phyloP scores from a whole-genome alignment of 169 alveolate species.

The Eimeria acervulina region DNA sequence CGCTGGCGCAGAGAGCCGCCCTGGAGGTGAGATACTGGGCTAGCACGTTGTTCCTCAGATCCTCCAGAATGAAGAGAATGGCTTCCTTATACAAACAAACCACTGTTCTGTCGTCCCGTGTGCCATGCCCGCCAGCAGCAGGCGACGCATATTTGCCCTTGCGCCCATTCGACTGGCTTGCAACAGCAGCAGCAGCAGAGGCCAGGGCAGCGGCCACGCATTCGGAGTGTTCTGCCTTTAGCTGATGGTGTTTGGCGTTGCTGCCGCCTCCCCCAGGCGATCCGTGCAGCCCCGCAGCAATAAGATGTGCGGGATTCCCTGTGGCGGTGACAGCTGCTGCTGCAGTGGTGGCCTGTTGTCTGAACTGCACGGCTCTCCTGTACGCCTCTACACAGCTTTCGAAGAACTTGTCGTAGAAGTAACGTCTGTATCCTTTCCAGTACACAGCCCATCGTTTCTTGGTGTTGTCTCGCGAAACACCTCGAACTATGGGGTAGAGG shows the following conservation, averaged over 20 bases:
- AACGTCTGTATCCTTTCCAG: constrained; percentile 82
- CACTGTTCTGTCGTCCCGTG: constrained; percentile 34
- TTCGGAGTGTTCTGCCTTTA: constrained; percentile 12
- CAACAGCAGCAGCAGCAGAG: constrained; percentile 71
- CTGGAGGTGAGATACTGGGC: constrained; percentile 59
- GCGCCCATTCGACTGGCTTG: constrained; percentile 43
- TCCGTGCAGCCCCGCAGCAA: constrained; percentile 61
- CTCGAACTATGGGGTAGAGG: constrained; percentile 79
- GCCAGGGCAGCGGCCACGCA: constrained; percentile 63
- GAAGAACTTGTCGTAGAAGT: constrained; percentile 81
- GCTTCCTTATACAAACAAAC: constrained; percentile 74
- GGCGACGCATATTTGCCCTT: background rate
- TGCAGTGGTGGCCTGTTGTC: constrained; percentile 78
- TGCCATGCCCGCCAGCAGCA: background rate
- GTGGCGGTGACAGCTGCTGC: constrained; percentile 62
- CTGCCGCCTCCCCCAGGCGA: constrained; percentile 48
- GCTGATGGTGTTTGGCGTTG: constrained; percentile 21
- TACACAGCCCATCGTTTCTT: constrained; percentile 83
- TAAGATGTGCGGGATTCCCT: constrained; percentile 70
- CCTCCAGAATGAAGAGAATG: constrained; percentile 45
- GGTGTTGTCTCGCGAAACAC: constrained; percentile 83
- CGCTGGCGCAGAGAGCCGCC: constrained; percentile 13
- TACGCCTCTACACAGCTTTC: constrained; percentile 80
- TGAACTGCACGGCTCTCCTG: constrained; percentile 78
- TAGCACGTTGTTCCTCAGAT: constrained; percentile 58